phyloP scores from a whole-genome alignment of 2,329 filamentous ascomycete species.

The Coniochaeta sp. region DNA sequence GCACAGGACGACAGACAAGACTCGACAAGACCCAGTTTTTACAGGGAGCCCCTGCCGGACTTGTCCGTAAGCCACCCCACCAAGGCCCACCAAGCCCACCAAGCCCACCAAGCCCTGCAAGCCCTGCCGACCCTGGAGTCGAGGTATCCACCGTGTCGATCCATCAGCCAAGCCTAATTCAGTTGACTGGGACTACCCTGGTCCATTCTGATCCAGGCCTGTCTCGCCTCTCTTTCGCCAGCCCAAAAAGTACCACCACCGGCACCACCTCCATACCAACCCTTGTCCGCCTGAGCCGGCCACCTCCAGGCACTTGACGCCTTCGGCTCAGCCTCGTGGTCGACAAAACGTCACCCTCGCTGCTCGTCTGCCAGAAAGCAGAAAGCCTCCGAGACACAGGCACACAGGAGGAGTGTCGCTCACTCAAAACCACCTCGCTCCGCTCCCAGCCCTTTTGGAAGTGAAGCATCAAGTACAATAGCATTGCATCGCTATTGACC shows the following conservation, averaged over 20 bases:
- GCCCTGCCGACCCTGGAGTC: too few relatives aligned
- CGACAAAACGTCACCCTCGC: constrained; percentile 1
- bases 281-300: constrained; percentile 4
- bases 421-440: too few relatives aligned
- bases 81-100: too few relatives aligned
- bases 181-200: background rate
- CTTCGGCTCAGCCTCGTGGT: constrained; percentile 3
- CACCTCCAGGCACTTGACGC: constrained; percentile 3
- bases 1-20: background rate
- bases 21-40: background rate
- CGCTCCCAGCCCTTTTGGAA: background rate
- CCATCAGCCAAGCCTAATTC: background rate
- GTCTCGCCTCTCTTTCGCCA: background rate
- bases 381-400: constrained; percentile 3
- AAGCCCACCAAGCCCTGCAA: too few relatives aligned
- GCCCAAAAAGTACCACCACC: background rate
- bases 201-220: constrained; percentile 1
- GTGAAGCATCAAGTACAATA: background rate
- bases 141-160: background rate
- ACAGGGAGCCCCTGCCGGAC: background rate
- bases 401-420: too few relatives aligned
- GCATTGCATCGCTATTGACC: background rate
- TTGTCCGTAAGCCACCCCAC: background rate
- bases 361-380: background rate
- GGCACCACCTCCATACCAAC: background rate